These are phyloP conservation scores for Candida awuae DNA, from an alignment of 805 yeast genomes.

Conservation along the genomic window DNA sequence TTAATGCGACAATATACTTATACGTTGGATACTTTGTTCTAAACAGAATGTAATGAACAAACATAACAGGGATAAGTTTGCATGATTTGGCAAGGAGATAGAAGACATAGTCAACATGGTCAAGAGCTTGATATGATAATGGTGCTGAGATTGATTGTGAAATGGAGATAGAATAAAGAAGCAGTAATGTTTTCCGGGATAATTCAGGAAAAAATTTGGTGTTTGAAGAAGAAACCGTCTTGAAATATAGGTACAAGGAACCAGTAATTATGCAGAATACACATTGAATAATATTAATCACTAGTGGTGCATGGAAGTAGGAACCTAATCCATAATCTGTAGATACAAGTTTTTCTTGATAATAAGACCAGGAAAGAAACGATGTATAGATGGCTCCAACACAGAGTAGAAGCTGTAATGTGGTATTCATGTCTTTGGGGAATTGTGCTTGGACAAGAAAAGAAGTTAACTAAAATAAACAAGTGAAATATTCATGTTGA, in stretches of 20 bases:
- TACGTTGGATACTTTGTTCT: conserved; percentile 61
- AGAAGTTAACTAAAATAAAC: neutral
- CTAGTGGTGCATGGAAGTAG: conserved; percentile 63
- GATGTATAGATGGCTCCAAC: conserved; percentile 72
- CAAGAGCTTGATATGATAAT: conserved; percentile 66
- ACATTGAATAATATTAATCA: conserved; percentile 72
- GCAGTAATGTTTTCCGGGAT: conserved; percentile 21
- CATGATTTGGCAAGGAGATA: conserved; percentile 86
- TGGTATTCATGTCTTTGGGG: conserved; percentile 2
- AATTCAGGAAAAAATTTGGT: conserved; percentile 28
- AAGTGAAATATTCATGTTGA: neutral
- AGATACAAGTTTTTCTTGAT: conserved; percentile 82
- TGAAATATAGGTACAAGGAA: conserved; percentile 40
- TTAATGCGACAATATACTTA: conserved; percentile 68
- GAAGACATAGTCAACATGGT: conserved; percentile 80
- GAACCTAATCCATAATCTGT: conserved; percentile 51
- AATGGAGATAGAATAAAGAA: conserved; percentile 45
- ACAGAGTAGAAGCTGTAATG: conserved; percentile 24
- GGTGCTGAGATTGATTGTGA: conserved; percentile 82
- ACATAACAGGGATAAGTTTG: conserved; percentile 89
- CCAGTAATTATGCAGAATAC: conserved; percentile 67
- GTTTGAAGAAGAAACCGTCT: conserved; percentile 14
- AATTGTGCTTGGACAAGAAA: neutral
- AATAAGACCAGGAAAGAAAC: conserved; percentile 83
- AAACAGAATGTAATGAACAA: conserved; percentile 67